Conservation (phyloP, 225 moss, liverwort and hornwort genomes). For the Pseudisothecium myosuroides region DNA sequence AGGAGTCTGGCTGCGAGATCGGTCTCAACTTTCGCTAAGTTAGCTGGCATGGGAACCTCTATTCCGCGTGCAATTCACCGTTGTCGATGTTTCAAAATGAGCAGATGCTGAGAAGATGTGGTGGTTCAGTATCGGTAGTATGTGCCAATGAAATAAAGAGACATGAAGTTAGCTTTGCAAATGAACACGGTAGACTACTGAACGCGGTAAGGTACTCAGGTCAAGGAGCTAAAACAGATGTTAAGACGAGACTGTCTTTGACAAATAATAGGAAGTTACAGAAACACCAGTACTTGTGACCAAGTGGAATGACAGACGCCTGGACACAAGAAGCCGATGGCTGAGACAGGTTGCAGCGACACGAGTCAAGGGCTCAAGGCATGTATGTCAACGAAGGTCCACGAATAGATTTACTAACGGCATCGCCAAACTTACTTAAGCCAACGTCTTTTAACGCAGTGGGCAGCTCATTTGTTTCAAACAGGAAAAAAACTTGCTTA, state of each 20-base stretch:
- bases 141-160: too few relatives aligned
- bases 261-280: not conserved
- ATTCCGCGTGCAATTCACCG: not conserved
- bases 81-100: not conserved
- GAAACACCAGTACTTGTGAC: not conserved
- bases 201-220: not conserved
- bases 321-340: not conserved
- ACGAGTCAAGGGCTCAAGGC: not conserved
- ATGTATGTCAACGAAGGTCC: not conserved
- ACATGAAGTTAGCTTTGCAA: not conserved
- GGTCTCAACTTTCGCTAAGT: not conserved
- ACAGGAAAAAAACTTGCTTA: not conserved
- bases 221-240: not conserved
- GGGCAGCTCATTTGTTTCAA: not conserved
- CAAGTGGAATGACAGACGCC: not conserved
- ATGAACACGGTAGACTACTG: not conserved
- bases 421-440: not conserved
- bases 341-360: not conserved
- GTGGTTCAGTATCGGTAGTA: not conserved
- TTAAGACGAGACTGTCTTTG: not conserved
- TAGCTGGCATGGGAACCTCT: not conserved
- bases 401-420: not conserved
- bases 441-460: not conserved
- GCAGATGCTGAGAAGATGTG: not conserved
- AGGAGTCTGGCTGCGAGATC: not conserved